phyloP scores from a whole-genome alignment of 1,139 yeast species.

The Pichia sp. region DNA sequence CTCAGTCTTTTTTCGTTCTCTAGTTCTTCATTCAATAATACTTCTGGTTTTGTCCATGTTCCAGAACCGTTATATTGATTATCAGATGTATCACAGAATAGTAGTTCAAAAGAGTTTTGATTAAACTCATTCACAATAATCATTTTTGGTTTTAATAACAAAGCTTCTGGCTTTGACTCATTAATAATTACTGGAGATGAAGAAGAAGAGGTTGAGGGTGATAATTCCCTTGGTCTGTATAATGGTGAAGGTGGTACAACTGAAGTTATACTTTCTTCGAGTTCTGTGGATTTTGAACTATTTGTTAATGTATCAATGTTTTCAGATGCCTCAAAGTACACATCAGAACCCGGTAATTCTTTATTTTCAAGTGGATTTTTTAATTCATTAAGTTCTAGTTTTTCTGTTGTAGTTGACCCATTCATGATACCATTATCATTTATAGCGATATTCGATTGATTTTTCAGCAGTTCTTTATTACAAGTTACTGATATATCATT shows the following conservation, averaged over 20 bases:
- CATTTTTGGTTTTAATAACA: slow-evolving; percentile 2
- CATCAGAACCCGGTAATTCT: slow-evolving; percentile 14
- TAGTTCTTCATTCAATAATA: slow-evolving; percentile 46
- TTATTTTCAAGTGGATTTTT: background rate
- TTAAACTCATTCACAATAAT: slow-evolving; percentile 72
- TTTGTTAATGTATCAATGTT: background rate
- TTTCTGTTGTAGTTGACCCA: background rate
- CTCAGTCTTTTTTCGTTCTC: slow-evolving; percentile 35
- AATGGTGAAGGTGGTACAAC: background rate
- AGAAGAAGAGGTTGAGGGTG: background rate
- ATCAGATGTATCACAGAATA: slow-evolving; percentile 42
- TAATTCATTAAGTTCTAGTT: background rate
- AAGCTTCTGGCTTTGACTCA: background rate
- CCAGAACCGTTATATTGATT: slow-evolving; percentile 35
- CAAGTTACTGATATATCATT: background rate
- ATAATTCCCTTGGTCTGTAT: background rate
- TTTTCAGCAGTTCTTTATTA: background rate
- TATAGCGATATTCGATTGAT: background rate
- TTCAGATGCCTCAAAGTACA: slow-evolving; percentile 8
- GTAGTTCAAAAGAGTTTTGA: slow-evolving; percentile 38
- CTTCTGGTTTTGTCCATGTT: slow-evolving; percentile 49
- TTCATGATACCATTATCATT: background rate
- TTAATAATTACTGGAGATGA: background rate
- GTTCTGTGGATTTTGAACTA: background rate
- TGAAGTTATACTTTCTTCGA: background rate